Base-by-base conservation (phyloP, 164 flowering plant genomes). In the Vitis amurensis region DNA sequence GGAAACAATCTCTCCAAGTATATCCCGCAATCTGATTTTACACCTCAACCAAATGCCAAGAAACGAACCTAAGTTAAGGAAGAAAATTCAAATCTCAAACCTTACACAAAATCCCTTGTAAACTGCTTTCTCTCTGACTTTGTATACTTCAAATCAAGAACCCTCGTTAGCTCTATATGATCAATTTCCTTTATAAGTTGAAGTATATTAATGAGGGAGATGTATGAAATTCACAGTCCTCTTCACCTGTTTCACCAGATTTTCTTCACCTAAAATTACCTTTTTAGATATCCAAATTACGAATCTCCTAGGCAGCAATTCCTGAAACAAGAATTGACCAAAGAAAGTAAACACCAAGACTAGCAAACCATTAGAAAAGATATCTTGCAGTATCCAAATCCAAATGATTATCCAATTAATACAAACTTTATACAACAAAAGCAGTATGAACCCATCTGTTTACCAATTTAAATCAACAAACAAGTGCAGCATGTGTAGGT, bases 261-360 rank as follows among this genome's bases (percentile, higher is more conserved):
- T 76, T 76, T 72, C 80, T 82, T 79, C 84, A 71, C 77, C 91
- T 88, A 84, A 73, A 74, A 73, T 77, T 73, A 79, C 69, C 73
- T 52, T 76, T 58, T 66, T 37, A 37, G 66, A 72, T 64, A 70
- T 80, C 76, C 72, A 81, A 76, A 71, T 70, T 72, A 71, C 63
- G 61, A 68, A 61, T 74, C 75, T 84, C 85, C 92, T 90, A 88
- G 68, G 94, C 78, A 76, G 89, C 91, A 84, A 92, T 86, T 78
- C 93, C 97, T 92, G 94, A 72, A 73, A 30, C 59, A 82, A 66
- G 58, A 27, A 56, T 68, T 15, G 63, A 37, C 59, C 50, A 71
- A 67, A 50, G 60, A 44, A 19, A 17, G 10, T 37, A 37, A 37
- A 37, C 7, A 37, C 44, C 44, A 37, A 37, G 44, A 37, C 44